Base-by-base conservation (phyloP, 176 grass and related monocot species). In the Poa pratensis region DNA sequence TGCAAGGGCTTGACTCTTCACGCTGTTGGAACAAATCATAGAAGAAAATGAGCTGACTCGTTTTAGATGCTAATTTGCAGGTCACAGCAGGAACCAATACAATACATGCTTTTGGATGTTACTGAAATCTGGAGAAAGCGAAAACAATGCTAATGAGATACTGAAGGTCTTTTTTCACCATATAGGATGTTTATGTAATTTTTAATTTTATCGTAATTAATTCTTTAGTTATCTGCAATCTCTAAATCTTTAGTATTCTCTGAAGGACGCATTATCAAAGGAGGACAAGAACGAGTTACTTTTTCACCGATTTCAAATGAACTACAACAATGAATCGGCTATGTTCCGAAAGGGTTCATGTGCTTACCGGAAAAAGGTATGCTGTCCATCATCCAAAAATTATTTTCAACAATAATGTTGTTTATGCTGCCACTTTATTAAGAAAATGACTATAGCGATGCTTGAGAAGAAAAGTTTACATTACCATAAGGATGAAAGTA, bases 281-380 rank as follows among this genome's bases (percentile, higher is more conserved):
- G 95, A 94, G 83, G 95, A 94, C 57, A 97, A 94, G 81, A 97
- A 97, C 68, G 90, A 97, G 81, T 84, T 97, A 7, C 83, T 97
- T 86, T 97, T 97, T 79, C 84, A 89, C 80, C 95, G 91, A 82
- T 97, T 97, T 73, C 86, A 88, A 53, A 88, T 94, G 80, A 97
- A 97, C 80, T 97, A 97, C 61, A 81, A 94, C 80, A 86, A 97
- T 23, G 82, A 94, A 64, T 88, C 84, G 2, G 88, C 88, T 73
- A 89, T 97, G 48, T 97, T 92, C 65, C 83, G 84, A 61, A 97
- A 94, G 49, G 92, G 92, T 76, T 97, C 94, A 46, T 97, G 88
- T 89, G 79, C 86, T 68, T 97, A 88, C 53, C 64, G 83, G 61
- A 74, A 89, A 4, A 88, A 92, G 90, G 90, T 94, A 35, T 32